Evolutionary conservation across 306 rosid genomes (phyloP), one percentile per base, ranked within the genome.

Genomic region (Inga laurina): DNA sequence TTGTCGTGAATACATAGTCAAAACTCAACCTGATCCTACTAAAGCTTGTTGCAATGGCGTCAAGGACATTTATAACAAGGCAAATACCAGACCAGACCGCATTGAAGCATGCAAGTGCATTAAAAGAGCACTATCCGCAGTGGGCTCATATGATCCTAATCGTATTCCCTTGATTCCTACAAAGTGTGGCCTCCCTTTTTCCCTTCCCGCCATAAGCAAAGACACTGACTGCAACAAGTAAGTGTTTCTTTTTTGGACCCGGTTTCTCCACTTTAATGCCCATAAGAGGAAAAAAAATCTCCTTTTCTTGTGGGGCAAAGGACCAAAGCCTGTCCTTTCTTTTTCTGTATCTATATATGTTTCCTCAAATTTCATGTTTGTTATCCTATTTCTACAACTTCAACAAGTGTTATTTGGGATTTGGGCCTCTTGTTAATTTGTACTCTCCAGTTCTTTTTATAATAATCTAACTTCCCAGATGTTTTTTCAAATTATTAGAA

Each of bases 181-280:
- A 74, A 44, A 9, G 10, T 82, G 85, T 78, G 70, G 44, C 0
- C 21, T 82, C 18, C 22, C 65, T n/a, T 0, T 81, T 12, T 16
- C 24, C 8, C 72, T 85, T 72, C 88, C 85, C 72, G 80, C 85
- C 30, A 72, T 85, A 52, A 66, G 66, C 24, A 13, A 56, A 12
- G 46, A 67, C 8, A 78, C 81, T 4, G 68, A 85, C 37, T 82
- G 88, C 81, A 2, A 12, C 46, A 67, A 18, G 72, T 67, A 67
- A 16, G 22, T 0, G 27, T 66, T 19, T 21, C 10, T 21, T 8
- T 56, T n/a, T 56, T 1, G 30, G 30, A 27, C 30, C 30, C 30
- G 30, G 30, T 27, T 27, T 27, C 30, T 27, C 30, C n/a, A n/a
- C n/a, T n/a, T n/a, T n/a, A n/a, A n/a, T n/a, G 27, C 27, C 27